Evolutionary conservation across 208 protist species (phyloP).

Genomic region (Wallacemonas collosoma): DNA sequence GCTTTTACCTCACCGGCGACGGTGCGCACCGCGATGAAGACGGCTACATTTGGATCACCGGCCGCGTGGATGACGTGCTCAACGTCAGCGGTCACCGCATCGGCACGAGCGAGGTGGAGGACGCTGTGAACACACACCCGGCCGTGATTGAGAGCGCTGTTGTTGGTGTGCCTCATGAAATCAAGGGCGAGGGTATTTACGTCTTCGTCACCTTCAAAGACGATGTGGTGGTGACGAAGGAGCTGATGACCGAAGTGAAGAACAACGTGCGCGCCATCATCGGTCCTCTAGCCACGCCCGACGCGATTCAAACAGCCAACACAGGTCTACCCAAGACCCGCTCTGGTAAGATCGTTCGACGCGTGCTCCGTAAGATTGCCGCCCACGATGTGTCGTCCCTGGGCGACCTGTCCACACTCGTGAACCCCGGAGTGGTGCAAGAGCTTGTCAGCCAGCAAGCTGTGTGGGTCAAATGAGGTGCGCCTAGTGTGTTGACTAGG

Average conservation of each 20-base stretch:
- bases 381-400: constrained; percentile 65
- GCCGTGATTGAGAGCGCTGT: constrained; percentile 92
- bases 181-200: constrained; percentile 91
- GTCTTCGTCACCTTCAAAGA: constrained; percentile 93
- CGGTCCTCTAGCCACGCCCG: constrained; percentile 96
- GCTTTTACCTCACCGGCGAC: constrained; percentile 98
- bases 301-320: constrained; percentile 79
- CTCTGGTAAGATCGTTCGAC: constrained; percentile 98
- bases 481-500: no score
- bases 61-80: constrained; percentile 97
- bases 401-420: constrained; percentile 93
- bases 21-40: constrained; percentile 94
- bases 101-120: constrained; percentile 95
- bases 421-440: constrained; percentile 85
- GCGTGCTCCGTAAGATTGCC: constrained; percentile 98
- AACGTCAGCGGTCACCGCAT: constrained; percentile 97
- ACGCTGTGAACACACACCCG: constrained; percentile 84
- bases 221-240: constrained; percentile 46
- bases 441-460: constrained; percentile 49
- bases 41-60: constrained; percentile 98
- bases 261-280: constrained; percentile 90
- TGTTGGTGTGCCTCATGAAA: constrained; percentile 73
- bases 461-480: constrained; percentile 22
- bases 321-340: constrained; percentile 97
- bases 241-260: constrained; percentile 69